Evolutionary conservation across 2,329 filamentous ascomycete species (phyloP), one percentile per base, ranked within the genome.

Genomic region (Aspergillus calidoustus): DNA sequence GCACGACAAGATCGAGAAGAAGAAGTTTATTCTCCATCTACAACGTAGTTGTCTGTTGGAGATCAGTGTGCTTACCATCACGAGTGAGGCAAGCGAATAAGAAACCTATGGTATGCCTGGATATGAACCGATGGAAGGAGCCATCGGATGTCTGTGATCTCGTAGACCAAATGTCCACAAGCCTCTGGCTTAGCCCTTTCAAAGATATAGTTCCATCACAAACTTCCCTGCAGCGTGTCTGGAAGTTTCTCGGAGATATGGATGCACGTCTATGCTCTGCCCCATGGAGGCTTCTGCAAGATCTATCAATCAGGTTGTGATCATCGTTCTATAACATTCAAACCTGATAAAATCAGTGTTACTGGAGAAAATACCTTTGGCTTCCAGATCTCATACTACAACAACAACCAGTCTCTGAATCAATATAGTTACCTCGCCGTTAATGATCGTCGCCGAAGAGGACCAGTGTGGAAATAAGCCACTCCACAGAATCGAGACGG

Each of bases 391-490:
- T 41, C 34, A 41, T 41, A 13, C 2, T 41, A 5, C 11, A 4
- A 15, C 15, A 5, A 28, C 34, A 41, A 41, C 15, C 11, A 17
- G 9, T 41, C 9, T 38, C 11, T 6, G 9, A 15, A 41, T 8
- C 15, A 15, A 41, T 13, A 4, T 41, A 13, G 34, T 41, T 41
- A 41, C 15, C 34, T 41, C 34, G 11, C 34, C 11, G 13, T 41
- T 41, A 3, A 13, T 41, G 34, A 41, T 41, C 13, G 34, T 15
- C 34, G 15, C 34, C 15, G 17, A 23, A 47, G 22, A n/a, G 38
- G 19, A 23, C 15, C 44, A 31, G 17, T 22, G 56, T 58, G 56
- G 56, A 52, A 58, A 60, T 52, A 60, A 55, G n/a, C 17, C 50
- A 41, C 34, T 41, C 43, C 44, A 54, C 51, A 25, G 43, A 49